Conservation (phyloP, 345 rosid genomes). For the Rhodomyrtus tomentosa region DNA sequence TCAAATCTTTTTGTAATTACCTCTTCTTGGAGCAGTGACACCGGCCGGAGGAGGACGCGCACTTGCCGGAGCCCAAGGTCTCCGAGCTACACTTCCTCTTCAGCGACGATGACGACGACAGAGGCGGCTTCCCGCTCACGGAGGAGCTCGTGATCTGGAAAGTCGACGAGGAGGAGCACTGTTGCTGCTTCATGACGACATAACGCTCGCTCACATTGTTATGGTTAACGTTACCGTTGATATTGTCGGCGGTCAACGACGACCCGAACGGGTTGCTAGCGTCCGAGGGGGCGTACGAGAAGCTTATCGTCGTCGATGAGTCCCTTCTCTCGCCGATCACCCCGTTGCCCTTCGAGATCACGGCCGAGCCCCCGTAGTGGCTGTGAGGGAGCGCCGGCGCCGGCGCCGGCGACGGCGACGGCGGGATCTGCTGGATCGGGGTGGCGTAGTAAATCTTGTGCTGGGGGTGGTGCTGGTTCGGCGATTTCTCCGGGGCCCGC, state of each 20-base stretch:
- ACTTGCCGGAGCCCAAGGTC: slow-evolving; percentile 39
- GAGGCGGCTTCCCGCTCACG: slow-evolving; percentile 50
- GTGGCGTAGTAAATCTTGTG: slow-evolving; percentile 39
- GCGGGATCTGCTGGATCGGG: slow-evolving; percentile 70
- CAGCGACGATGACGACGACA: slow-evolving; percentile 36
- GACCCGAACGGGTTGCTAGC: slow-evolving; percentile 41
- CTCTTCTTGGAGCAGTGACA: slow-evolving; percentile 95
- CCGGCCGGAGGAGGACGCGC: slow-evolving; percentile 57
- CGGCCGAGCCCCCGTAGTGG: not conserved
- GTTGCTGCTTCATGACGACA: not conserved
- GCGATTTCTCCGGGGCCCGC: slow-evolving; percentile 1
- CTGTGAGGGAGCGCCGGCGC: not conserved
- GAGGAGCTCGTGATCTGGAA: slow-evolving; percentile 41
- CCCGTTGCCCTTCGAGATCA: not conserved
- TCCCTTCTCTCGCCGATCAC: slow-evolving; percentile 24
- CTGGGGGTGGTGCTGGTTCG: not conserved
- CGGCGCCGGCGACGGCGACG: slow-evolving; percentile 9
- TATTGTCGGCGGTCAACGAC: slow-evolving; percentile 44
- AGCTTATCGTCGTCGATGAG: slow-evolving; percentile 53
- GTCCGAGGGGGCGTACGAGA: slow-evolving; percentile 34
- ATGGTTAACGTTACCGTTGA: not conserved
- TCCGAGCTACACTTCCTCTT: slow-evolving; percentile 80
- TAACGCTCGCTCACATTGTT: not conserved
- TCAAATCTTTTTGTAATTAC: slow-evolving; percentile 12
- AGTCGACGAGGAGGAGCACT: slow-evolving; percentile 33